Conservation (phyloP, 2,329 filamentous ascomycete species). For the Aspergillus cejpii region DNA sequence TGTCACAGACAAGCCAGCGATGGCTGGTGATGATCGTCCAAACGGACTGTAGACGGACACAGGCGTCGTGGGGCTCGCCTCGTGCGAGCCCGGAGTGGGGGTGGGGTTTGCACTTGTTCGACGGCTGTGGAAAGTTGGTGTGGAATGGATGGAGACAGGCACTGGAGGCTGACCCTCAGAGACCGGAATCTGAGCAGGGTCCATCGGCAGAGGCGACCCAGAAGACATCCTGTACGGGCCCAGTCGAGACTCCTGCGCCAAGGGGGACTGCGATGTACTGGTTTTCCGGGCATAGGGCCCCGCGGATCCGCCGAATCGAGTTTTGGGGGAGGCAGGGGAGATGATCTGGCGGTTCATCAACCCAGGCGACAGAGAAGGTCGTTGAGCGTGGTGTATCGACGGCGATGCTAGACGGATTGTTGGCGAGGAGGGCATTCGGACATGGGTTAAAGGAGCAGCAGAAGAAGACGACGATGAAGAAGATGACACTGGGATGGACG, state of each 20-base stretch:
- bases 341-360: conserved; percentile 27
- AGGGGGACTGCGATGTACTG: conserved; percentile 32
- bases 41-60: conserved; percentile 29
- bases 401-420: conserved; percentile 20
- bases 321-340: conserved; percentile 34
- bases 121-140: conserved; percentile 28
- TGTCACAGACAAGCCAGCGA: conserved; percentile 16
- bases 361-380: conserved; percentile 31
- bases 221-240: conserved; percentile 23
- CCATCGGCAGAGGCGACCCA: conserved; percentile 23
- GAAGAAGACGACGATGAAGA: background rate
- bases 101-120: conserved; percentile 28
- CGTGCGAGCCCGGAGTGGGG: conserved; percentile 30
- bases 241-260: conserved; percentile 29
- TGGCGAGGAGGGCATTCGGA: conserved; percentile 27
- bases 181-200: conserved; percentile 20
- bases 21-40: conserved; percentile 27
- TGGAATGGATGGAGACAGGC: conserved; percentile 28
- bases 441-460: conserved; percentile 19
- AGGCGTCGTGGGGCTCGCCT: conserved; percentile 32
- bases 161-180: conserved; percentile 12
- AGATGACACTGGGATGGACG: conserved; percentile 6
- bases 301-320: conserved; percentile 26
- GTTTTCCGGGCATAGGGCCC: conserved; percentile 28
- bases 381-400: conserved; percentile 18